phyloP scores from a whole-genome alignment of 495 filamentous ascomycete genomes.

The Penicillium flavigenum region DNA sequence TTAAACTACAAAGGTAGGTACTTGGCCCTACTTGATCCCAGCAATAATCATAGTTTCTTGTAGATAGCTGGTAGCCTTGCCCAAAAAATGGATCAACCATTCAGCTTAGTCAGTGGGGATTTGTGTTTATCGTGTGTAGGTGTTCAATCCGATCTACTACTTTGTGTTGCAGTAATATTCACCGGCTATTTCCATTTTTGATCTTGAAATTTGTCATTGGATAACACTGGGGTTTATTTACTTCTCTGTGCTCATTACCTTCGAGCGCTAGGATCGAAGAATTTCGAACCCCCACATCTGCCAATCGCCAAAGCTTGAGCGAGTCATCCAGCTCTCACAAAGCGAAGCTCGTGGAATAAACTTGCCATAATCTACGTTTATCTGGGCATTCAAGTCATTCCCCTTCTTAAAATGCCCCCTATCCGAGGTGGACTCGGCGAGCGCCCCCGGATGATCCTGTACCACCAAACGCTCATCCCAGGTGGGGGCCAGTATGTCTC shows the following conservation, averaged over 20 bases:
- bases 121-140: not conserved
- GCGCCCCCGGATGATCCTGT: slow-evolving; percentile 57
- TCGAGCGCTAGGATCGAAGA: not conserved
- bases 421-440: slow-evolving; percentile 26
- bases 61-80: not conserved
- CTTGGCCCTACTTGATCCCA: not conserved
- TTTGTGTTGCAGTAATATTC: slow-evolving; percentile 10
- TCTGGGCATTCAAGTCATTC: not conserved
- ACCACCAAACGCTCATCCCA: slow-evolving; percentile 68
- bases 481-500: slow-evolving; percentile 59
- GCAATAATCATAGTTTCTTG: not conserved
- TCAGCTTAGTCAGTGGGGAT: not conserved
- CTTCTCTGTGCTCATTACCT: not conserved
- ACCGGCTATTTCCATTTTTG: not conserved
- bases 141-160: not conserved
- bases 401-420: slow-evolving; percentile 34
- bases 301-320: not conserved
- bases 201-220: not conserved
- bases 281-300: slow-evolving; percentile 1
- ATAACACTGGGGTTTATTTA: not conserved
- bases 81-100: not conserved
- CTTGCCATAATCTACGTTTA: not conserved
- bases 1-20: not conserved
- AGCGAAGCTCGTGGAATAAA: not conserved
- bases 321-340: not conserved